Conservation (phyloP, 345 rosid genomes). For the Arabis hirsuta region DNA sequence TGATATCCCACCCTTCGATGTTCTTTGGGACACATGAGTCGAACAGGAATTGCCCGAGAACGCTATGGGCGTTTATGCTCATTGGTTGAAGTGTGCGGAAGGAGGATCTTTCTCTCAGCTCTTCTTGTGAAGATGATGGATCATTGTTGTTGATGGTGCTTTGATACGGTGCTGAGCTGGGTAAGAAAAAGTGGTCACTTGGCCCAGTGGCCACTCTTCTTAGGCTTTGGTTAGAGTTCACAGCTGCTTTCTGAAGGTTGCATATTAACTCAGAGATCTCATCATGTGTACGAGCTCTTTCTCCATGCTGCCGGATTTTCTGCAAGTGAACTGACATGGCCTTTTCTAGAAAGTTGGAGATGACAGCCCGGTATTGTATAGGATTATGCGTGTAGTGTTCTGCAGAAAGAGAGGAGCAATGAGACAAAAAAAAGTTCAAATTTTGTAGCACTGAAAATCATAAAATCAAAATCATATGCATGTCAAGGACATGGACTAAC, state of each 20-base stretch:
- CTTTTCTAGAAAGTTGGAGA: slow-evolving; percentile 67
- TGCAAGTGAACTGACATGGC: slow-evolving; percentile 60
- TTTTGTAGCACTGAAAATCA: background rate
- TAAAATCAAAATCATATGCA: background rate
- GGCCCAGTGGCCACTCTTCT: slow-evolving; percentile 81
- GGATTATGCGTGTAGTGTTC: slow-evolving; percentile 81
- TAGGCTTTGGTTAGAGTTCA: slow-evolving; percentile 84
- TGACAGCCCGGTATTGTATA: slow-evolving; percentile 71
- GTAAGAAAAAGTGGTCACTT: slow-evolving; percentile 79
- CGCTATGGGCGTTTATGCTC: slow-evolving; percentile 74
- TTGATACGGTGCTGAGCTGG: slow-evolving; percentile 65
- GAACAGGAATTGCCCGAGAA: slow-evolving; percentile 83
- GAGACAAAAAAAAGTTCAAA: background rate
- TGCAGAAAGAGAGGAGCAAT: slow-evolving; percentile 40
- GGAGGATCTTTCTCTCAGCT: slow-evolving; percentile 52
- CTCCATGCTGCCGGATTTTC: slow-evolving; percentile 64
- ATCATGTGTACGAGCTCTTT: slow-evolving; percentile 58
- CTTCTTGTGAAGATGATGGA: slow-evolving; percentile 57
- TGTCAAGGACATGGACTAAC: background rate
- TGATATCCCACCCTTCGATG: slow-evolving; percentile 97
- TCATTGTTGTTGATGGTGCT: slow-evolving; percentile 41
- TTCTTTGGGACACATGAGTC: slow-evolving; percentile 91
- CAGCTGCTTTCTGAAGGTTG: slow-evolving; percentile 88
- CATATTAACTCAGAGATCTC: slow-evolving; percentile 82
- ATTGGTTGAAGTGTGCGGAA: slow-evolving; percentile 55